Evolutionary conservation across 768 basidiomycete species (phyloP), one percentile per base, ranked within the genome.

Genomic region (Lentinula sp.): DNA sequence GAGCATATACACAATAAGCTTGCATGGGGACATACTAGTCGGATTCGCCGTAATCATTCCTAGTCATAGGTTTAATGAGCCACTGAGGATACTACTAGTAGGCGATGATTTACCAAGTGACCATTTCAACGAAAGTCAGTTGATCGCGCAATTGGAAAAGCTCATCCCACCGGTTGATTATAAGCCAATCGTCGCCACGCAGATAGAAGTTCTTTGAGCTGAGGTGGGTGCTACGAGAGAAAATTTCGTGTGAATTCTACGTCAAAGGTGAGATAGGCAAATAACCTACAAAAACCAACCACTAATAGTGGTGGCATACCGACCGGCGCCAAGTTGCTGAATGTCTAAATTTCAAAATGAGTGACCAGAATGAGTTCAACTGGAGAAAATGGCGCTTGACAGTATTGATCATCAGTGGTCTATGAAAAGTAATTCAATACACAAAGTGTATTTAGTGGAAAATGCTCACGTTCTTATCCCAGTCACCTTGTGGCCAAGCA

Each of bases 11-110:
- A 39, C 37, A 28, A 28, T 10, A 36, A 28, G n/a, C 9, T n/a
- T 2, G 37, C 16, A 18, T 10, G n/a, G 23, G 23, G 16, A 65
- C 76, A 53, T 66, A 81, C 80, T 92, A 90, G 67, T 86, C 82
- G 0, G 87, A 87, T 74, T 92, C 90, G 64, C 88, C 88, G 64
- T 79, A 91, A 69, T 91, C 87, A 72, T 92, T 92, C 80, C 81
- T 82, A n/a, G 48, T 7, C 28, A 48, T 2, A 50, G 32, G 32
- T 39, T 50, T 48, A 35, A 42, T 53, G 37, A 59, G 36, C 28
- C 1, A 50, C 28, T 28, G 18, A 12, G 6, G 42, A 23, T 16
- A 37, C 3, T 37, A 2, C 51, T 39, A n/a, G n/a, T 9, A 10
- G 35, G 15, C 32, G 37, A 10, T 23, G 16, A 55, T 73, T 41